Evolutionary conservation across 2,329 filamentous ascomycete species (phyloP).

Genomic region (Sodiomyces alkalinus): DNA sequence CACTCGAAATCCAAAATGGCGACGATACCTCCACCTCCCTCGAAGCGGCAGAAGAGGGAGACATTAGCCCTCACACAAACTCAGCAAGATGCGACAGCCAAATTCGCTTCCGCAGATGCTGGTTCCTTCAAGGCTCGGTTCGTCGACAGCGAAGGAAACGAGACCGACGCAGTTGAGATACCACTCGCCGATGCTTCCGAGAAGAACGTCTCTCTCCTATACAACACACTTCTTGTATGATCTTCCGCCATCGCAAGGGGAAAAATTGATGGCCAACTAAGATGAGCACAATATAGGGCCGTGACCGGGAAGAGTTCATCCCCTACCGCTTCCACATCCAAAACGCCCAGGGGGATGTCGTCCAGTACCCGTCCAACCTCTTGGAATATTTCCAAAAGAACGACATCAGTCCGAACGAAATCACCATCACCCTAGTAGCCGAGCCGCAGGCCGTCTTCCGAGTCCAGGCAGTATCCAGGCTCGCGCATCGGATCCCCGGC

Average conservation of each 20-base stretch:
- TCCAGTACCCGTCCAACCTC: constrained; percentile 40
- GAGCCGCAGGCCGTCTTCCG: constrained; percentile 85
- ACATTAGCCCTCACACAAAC: constrained; percentile 53
- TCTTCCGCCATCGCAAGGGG: too few relatives aligned
- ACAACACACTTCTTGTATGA: constrained; percentile 62
- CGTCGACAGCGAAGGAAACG: constrained; percentile 61
- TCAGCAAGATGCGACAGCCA: constrained; percentile 58
- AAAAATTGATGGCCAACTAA: background rate
- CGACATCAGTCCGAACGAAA: constrained; percentile 45
- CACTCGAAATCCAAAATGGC: too few relatives aligned
- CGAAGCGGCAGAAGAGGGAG: constrained; percentile 73
- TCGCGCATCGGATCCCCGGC: constrained; percentile 75
- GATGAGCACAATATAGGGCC: too few relatives aligned
- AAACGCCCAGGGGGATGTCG: constrained; percentile 34
- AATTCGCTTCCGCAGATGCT: constrained; percentile 47
- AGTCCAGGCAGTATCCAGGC: constrained; percentile 81
- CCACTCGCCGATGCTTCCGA: constrained; percentile 73
- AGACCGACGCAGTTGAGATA: constrained; percentile 57
- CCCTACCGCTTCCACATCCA: constrained; percentile 47
- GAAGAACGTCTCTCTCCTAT: constrained; percentile 73
- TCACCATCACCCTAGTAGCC: constrained; percentile 37
- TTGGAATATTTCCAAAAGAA: constrained; percentile 37
- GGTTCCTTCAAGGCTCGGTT: constrained; percentile 80
- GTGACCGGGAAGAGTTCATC: constrained; percentile 43
- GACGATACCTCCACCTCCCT: constrained; percentile 68